A percentile compares a stretch with the other conserved stretches of the same genome.
These are phyloP conservation scores for Fusarium ramigenum DNA, from an alignment of 2,329 filamentous ascomycete genomes.

Conservation along the genomic window DNA sequence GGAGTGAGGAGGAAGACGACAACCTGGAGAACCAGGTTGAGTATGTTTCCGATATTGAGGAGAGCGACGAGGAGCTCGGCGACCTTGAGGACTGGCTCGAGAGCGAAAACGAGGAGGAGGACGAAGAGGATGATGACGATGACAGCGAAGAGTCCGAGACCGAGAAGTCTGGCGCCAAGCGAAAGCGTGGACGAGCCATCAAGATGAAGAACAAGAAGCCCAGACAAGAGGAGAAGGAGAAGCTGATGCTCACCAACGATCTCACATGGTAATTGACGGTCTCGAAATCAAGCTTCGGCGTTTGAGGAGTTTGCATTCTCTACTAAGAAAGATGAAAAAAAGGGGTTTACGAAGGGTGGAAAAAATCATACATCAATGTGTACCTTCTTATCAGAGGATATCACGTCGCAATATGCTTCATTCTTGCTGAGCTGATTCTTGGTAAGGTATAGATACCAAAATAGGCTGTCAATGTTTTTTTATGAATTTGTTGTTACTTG, in stretches of 20 bases:
- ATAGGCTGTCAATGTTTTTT: constrained; percentile 17
- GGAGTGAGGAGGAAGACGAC: constrained; percentile 73
- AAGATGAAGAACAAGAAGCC: constrained; percentile 58
- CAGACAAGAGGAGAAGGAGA: constrained; percentile 71
- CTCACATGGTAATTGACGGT: constrained; percentile 50
- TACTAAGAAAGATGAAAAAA: background rate
- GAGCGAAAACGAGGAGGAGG: constrained; percentile 69
- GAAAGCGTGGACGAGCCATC: constrained; percentile 60
- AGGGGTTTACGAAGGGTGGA: background rate
- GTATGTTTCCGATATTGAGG: constrained; percentile 92
- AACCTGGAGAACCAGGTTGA: constrained; percentile 85
- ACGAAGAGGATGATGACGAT: constrained; percentile 69
- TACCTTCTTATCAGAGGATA: background rate
- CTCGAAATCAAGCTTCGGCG: constrained; percentile 27
- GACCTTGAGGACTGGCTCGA: constrained; percentile 95
- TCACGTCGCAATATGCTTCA: background rate
- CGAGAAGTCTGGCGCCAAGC: constrained; percentile 64
- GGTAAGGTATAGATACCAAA: constrained; percentile 26
- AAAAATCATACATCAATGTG: background rate
- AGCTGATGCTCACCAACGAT: constrained; percentile 54
- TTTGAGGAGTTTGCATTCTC: constrained; percentile 39
- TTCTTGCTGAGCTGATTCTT: background rate
- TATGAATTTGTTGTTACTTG: background rate
- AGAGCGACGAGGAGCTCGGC: constrained; percentile 79
- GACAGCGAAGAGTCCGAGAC: constrained; percentile 67